Conservation (phyloP, 805 yeast genomes). For the Metschnikowia peoriensis region DNA sequence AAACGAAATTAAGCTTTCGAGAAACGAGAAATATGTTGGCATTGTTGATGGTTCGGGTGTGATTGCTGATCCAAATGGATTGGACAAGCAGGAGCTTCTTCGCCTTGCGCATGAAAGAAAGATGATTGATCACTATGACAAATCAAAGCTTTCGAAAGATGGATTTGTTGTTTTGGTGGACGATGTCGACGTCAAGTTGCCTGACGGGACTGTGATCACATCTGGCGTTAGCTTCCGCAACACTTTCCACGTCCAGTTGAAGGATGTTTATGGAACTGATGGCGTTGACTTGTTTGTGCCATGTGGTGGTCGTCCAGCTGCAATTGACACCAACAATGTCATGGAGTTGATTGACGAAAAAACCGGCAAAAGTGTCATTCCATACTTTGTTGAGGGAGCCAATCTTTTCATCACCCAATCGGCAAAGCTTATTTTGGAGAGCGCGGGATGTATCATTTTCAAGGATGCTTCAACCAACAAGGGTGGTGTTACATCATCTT, state of each 20-base stretch:
- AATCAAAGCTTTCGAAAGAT: conserved; percentile 57
- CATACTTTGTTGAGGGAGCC: conserved; percentile 96
- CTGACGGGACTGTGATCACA: conserved; percentile 70
- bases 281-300: conserved; percentile 87
- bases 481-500: conserved; percentile 98
- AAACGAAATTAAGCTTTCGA: conserved; percentile 85
- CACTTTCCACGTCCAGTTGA: conserved; percentile 75
- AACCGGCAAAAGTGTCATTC: conserved; percentile 74
- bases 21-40: conserved; percentile 80
- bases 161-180: conserved; percentile 87
- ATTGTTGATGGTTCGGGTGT: conserved; percentile 97
- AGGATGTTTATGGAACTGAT: conserved; percentile 56
- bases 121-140: conserved; percentile 71
- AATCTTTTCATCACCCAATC: conserved; percentile 92
- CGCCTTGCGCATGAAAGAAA: conserved; percentile 76
- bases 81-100: conserved; percentile 73
- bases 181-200: conserved; percentile 74
- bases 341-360: conserved; percentile 64
- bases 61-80: conserved; percentile 85
- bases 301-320: conserved; percentile 98
- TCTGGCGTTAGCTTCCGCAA: conserved; percentile 91
- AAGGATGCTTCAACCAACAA: conserved; percentile 97
- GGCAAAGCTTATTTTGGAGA: conserved; percentile 83
- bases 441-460: conserved; percentile 81
- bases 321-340: conserved; percentile 85